Conservation (phyloP, 495 filamentous ascomycete species). For the Neurospora terricola region DNA sequence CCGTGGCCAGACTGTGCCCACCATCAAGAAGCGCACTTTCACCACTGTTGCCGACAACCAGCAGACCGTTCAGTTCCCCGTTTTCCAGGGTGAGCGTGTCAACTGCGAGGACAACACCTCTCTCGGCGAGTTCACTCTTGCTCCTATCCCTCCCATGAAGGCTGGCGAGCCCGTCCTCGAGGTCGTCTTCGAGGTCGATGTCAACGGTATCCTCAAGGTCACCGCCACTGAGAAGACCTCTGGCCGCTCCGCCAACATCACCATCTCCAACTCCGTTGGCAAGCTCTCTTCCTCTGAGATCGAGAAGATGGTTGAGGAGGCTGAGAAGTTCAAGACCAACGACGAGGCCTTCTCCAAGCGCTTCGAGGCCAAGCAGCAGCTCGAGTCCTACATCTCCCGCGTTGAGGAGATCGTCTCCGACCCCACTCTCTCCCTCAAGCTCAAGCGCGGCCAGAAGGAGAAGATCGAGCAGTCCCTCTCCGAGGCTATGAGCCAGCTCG, state of each 20-base stretch:
- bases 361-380: slow-evolving; percentile 96
- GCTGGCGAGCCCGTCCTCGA: slow-evolving; percentile 97
- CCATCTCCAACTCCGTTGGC: slow-evolving; percentile 98
- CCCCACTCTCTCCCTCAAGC: slow-evolving; percentile 87
- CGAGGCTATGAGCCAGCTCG: slow-evolving; percentile 41
- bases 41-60: slow-evolving; percentile 96
- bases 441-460: slow-evolving; percentile 98
- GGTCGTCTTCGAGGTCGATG: slow-evolving; percentile 98
- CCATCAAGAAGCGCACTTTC: slow-evolving; percentile 92
- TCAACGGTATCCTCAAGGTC: slow-evolving; percentile 99
- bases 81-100: slow-evolving; percentile 97
- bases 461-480: slow-evolving; percentile 86
- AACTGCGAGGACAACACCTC: slow-evolving; percentile 99
- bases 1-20: slow-evolving; percentile 86
- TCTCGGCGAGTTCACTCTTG: slow-evolving; percentile 95
- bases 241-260: slow-evolving; percentile 96
- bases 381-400: slow-evolving; percentile 97
- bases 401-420: slow-evolving; percentile 98
- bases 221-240: slow-evolving; percentile 99
- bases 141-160: slow-evolving; percentile 95
- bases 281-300: slow-evolving; percentile 94
- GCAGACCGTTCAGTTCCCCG: slow-evolving; percentile 94
- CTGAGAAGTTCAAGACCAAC: slow-evolving; percentile 95
- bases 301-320: slow-evolving; percentile 94
- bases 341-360: slow-evolving; percentile 99